Evolutionary conservation across 129 eudicot genomes (phyloP).

Genomic region (Smallanthus sonchifolius): DNA sequence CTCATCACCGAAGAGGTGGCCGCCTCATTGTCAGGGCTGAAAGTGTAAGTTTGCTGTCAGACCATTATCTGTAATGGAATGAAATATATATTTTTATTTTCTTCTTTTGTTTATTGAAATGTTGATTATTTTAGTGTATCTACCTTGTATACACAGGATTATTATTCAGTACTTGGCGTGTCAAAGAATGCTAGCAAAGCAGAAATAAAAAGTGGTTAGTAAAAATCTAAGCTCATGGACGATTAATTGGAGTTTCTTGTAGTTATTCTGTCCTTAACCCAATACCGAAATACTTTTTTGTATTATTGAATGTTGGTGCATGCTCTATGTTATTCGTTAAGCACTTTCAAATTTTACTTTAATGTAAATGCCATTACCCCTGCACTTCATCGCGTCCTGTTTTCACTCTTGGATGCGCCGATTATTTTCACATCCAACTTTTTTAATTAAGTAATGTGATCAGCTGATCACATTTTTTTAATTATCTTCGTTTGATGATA

Average conservation of each 20-base stretch:
- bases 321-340: neutral
- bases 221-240: neutral
- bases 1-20: conserved; percentile 45
- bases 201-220: conserved; percentile 93
- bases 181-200: conserved; percentile 84
- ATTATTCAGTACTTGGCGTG: conserved; percentile 79
- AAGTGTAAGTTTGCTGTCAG: conserved; percentile 46
- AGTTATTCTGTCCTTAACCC: conserved; percentile 3
- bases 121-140: neutral
- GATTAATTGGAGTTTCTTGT: conserved; percentile 4
- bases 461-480: neutral
- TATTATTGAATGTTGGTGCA: conserved; percentile 7
- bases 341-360: neutral
- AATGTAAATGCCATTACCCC: conserved; percentile 1
- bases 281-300: neutral
- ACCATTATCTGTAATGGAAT: conserved; percentile 4
- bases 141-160: conserved; percentile 51
- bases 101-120: conserved; percentile 8
- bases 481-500: neutral
- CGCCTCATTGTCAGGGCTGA: conserved; percentile 74
- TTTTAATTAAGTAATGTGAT: neutral
- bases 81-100: neutral
- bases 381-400: neutral
- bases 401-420: neutral
- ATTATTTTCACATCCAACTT: conserved; percentile 7